Evolutionary conservation across 495 filamentous ascomycete species (phyloP), one percentile per base, ranked within the genome.

Genomic region (Staphylotrichum longicolle): DNA sequence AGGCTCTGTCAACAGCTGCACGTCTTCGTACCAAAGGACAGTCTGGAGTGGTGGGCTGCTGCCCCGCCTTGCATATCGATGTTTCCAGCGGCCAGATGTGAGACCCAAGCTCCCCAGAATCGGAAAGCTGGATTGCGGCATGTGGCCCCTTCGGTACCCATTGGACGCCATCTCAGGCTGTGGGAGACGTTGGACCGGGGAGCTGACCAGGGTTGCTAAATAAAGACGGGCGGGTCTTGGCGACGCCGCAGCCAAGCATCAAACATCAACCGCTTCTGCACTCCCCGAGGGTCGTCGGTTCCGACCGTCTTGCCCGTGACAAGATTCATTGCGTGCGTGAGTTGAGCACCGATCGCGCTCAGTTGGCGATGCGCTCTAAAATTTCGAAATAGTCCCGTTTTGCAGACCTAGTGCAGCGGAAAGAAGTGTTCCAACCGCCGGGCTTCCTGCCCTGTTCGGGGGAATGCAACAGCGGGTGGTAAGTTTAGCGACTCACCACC

Each of bases 381-480:
- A 8, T 27, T 32, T 20, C 49, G 12, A 33, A 37, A 52, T 52
- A 53, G 50, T 9, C 7, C 50, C 50, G 50, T 53, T 12, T 39
- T 11, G 42, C 42, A 45, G 42, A 11, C 42, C 4, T 45, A 0
- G 10, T 53, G 50, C 50, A 53, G 34, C 50, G 50, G 50, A 53
- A 9, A 37, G 49, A 35, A 34, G n/a, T 39, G 14, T 61, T 67
- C 68, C 68, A 70, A 65, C 65, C 68, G 68, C 65, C 63, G 44
- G 44, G 54, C 57, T 40, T 27, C 42, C 42, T 11, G 5, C 12
- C 12, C 44, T 54, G 52, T 50, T 32, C 46, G 39, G 30, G 51
- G 40, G 33, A 56, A 55, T 64, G 59, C 54, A 33, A 62, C 52
- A 34, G 57, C 63, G 61, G 63, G 51, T 54, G 66, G 53, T 61